A percentile compares a stretch with the other conserved stretches of the same genome.
These are phyloP conservation scores for Parasitella parasitica DNA, from an alignment of 371 early-diverging fungal genomes.

Conservation along the genomic window DNA sequence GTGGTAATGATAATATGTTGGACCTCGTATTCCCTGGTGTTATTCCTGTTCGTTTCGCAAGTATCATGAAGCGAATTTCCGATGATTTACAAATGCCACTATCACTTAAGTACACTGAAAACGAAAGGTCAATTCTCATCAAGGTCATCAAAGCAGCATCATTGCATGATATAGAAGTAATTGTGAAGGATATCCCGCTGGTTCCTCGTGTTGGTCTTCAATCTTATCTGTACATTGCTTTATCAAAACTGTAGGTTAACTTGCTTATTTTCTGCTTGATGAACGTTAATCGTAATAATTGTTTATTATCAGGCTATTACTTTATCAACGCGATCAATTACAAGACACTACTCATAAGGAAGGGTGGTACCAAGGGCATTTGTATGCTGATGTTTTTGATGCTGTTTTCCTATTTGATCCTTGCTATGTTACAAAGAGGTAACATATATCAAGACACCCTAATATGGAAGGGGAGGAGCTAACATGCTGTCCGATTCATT, in stretches of 20 bases:
- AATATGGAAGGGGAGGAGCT: background rate
- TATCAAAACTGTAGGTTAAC: slow-evolving; percentile 12
- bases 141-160: slow-evolving; percentile 9
- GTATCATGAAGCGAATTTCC: slow-evolving; percentile 3
- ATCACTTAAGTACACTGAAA: slow-evolving; percentile 7
- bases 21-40: slow-evolving; percentile 9
- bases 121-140: slow-evolving; percentile 8
- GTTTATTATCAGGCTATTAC: background rate
- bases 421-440: slow-evolving; percentile 10
- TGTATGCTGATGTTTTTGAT: slow-evolving; percentile 16
- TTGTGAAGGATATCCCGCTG: slow-evolving; percentile 7
- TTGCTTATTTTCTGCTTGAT: background rate
- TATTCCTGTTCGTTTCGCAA: slow-evolving; percentile 11
- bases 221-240: slow-evolving; percentile 10
- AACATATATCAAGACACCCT: background rate
- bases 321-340: slow-evolving; percentile 12
- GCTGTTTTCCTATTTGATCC: slow-evolving; percentile 17
- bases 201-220: slow-evolving; percentile 9
- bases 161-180: slow-evolving; percentile 10
- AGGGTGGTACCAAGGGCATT: slow-evolving; percentile 12
- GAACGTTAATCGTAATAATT: background rate
- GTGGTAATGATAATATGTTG: slow-evolving; percentile 15
- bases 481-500: background rate
- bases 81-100: slow-evolving; percentile 9
- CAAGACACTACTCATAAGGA: slow-evolving; percentile 12